Conservation (phyloP, 768 basidiomycete genomes). For the Tephrocybe sp. region DNA sequence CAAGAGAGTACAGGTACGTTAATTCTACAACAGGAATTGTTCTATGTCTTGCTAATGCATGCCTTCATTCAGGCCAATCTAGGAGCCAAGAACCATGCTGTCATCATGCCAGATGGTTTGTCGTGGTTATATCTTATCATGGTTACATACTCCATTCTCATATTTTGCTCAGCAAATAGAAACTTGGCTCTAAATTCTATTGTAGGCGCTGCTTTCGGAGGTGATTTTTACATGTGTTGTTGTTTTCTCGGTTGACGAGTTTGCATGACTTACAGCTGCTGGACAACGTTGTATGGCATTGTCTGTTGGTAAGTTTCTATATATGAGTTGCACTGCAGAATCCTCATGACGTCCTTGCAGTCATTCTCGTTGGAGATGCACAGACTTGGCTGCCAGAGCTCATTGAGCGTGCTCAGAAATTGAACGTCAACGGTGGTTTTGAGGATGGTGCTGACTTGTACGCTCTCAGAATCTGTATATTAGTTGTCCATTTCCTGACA, state of each 20-base stretch:
- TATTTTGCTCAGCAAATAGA: slow-evolving; percentile 68
- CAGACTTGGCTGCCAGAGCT: slow-evolving; percentile 85
- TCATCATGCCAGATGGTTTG: slow-evolving; percentile 91
- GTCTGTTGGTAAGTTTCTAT: slow-evolving; percentile 66
- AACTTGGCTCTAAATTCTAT: slow-evolving; percentile 91
- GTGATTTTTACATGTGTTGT: slow-evolving; percentile 32
- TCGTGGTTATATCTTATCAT: not conserved
- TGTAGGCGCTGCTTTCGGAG: slow-evolving; percentile 90
- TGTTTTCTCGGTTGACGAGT: slow-evolving; percentile 4
- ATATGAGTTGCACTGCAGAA: no score
- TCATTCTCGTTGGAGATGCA: slow-evolving; percentile 78
- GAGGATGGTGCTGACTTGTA: slow-evolving; percentile 83
- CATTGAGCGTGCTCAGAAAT: slow-evolving; percentile 71
- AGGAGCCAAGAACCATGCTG: slow-evolving; percentile 96
- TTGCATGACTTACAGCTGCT: slow-evolving; percentile 55
- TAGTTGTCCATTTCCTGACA: not conserved
- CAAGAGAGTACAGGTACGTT: slow-evolving; percentile 76
- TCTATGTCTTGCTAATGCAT: not conserved
- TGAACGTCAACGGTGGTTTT: slow-evolving; percentile 89
- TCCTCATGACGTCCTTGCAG: slow-evolving; percentile 35
- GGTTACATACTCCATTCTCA: not conserved
- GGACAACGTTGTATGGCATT: slow-evolving; percentile 98
- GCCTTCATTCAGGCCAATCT: slow-evolving; percentile 43
- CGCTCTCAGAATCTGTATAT: slow-evolving; percentile 13
- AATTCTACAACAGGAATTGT: not conserved